Evolutionary conservation across 2,329 filamentous ascomycete genomes (phyloP), one percentile per base, ranked within the genome.

Genomic region (Colletotrichum abscissum): DNA sequence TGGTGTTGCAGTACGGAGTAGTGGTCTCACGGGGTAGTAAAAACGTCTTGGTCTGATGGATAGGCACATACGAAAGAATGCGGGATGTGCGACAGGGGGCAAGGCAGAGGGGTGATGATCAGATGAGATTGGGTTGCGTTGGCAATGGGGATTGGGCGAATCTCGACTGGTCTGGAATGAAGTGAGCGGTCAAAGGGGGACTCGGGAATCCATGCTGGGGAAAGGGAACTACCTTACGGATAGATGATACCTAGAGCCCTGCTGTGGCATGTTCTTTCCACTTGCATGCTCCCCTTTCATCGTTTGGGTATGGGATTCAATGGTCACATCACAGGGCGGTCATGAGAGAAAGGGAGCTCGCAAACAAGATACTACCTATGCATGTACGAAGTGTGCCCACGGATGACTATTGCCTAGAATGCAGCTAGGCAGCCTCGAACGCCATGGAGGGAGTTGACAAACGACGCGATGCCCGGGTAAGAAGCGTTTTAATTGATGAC

Each of bases 51-150:
- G 60, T 24, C 46, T 14, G 42, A 26, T 46, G 42, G 7, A n/a
- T 16, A 4, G 16, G 19, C 7, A 19, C 11, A 38, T 7, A 67
- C 33, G 65, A 33, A 70, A 62, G 60, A 56, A 70, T 73, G 67
- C 55, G 70, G 67, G 70, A 73, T 73, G 70, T 73, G 67, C 70
- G 54, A 52, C 70, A 73, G 70, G 70, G 67, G 67, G 24, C 46
- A 33, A 57, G 14, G 12, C 12, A 42, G 12, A 42, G 35, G 35
- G 14, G 35, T 52, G 67, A 62, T 70, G 67, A 70, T 73, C 70
- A 60, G 70, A 69, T 60, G 67, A 60, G 67, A 73, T 70, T 57
- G 67, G 67, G 67, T 73, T 70, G 60, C 67, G 55, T 35, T 65
- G 56, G 46, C 60, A 60, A 28, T 57, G 60, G 67, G 67, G 35